A percentile compares a stretch with the other conserved stretches of the same genome.
Evolutionary conservation across 2,329 filamentous ascomycete species (phyloP).

Genomic region (Fusarium sp.): DNA sequence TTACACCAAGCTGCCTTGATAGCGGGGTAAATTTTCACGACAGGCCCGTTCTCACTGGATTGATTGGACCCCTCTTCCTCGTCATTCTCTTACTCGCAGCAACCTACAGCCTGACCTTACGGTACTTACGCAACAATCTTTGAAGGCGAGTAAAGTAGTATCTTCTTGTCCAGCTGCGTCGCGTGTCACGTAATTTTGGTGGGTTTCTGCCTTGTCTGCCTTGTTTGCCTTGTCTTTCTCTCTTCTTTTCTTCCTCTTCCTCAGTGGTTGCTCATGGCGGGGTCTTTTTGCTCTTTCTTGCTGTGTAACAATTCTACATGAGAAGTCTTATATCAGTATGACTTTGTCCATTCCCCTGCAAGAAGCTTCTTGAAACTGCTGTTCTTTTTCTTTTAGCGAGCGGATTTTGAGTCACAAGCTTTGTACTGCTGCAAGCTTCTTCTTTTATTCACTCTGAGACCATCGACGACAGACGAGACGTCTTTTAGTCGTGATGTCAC

Average conservation of each 20-base stretch:
- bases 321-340: conserved; percentile 29
- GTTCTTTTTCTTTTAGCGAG: not conserved
- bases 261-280: conserved; percentile 28
- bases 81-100: conserved; percentile 43
- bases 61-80: conserved; percentile 47
- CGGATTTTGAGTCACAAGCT: not conserved
- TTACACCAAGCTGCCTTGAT: conserved; percentile 35
- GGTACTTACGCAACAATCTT: conserved; percentile 40
- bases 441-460: conserved; percentile 9
- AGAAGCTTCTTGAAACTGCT: not conserved
- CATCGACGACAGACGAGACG: conserved; percentile 1
- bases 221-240: conserved; percentile 26
- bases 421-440: conserved; percentile 6
- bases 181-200: conserved; percentile 16
- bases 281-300: conserved; percentile 27
- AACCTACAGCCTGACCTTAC: conserved; percentile 31
- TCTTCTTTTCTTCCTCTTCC: conserved; percentile 5
- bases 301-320: conserved; percentile 30
- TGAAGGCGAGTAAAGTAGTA: conserved; percentile 45
- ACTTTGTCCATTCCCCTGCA: conserved; percentile 1
- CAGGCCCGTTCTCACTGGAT: conserved; percentile 35
- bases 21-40: conserved; percentile 47
- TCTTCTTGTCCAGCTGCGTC: conserved; percentile 40
- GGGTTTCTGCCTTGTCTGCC: conserved; percentile 37
- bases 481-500: conserved; percentile 30